Evolutionary conservation across 495 filamentous ascomycete species (phyloP).

Genomic region (Podospora anserina): DNA sequence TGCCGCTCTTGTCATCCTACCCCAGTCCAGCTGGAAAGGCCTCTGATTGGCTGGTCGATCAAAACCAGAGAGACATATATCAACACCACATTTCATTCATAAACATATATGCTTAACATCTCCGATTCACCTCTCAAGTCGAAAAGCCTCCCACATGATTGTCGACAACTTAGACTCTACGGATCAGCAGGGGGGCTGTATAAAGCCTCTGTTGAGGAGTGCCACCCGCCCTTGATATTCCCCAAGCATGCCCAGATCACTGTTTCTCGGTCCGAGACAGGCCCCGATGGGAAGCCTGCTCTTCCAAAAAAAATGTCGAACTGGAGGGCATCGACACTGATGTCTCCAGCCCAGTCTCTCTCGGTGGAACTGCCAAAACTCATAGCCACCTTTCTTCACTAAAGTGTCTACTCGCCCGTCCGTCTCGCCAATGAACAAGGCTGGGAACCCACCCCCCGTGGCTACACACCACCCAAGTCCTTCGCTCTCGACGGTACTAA

Average conservation of each 20-base stretch:
- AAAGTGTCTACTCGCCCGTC: not conserved
- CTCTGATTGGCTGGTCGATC: not conserved
- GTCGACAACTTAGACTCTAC: not conserved
- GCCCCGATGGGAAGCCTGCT: not conserved
- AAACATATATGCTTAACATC: not conserved
- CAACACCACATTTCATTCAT: not conserved
- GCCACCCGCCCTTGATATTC: not conserved
- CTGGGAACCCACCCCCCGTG: not conserved
- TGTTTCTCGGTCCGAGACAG: not conserved
- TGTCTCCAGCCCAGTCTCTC: not conserved
- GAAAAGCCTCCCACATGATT: not conserved
- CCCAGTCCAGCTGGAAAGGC: not conserved
- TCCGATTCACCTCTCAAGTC: not conserved
- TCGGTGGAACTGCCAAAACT: too few species aligned
- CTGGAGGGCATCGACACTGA: not conserved
- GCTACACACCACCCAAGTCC: constrained; percentile 6
- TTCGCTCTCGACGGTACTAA: constrained; percentile 22
- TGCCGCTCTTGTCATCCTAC: not conserved
- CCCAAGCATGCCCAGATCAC: not conserved
- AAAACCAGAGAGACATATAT: not conserved
- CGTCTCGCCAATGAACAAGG: not conserved
- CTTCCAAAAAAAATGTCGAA: not conserved
- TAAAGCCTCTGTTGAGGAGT: not conserved
- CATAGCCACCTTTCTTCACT: too few species aligned
- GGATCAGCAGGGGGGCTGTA: not conserved